Conservation (phyloP, 306 rosid species). For the Glycyrrhiza uralensis region DNA sequence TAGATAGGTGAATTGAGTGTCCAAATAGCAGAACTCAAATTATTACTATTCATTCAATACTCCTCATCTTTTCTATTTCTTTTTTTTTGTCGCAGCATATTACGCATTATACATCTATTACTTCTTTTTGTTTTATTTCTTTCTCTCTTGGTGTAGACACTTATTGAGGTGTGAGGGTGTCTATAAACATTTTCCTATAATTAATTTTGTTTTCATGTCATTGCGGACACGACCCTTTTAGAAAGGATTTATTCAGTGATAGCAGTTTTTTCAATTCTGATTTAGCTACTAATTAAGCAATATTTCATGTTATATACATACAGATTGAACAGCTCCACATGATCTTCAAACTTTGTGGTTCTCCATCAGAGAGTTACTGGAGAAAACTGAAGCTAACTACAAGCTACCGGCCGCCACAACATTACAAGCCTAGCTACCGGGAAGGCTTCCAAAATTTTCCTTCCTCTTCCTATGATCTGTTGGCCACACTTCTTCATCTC, state of each 20-base stretch:
- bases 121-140: too few relatives aligned
- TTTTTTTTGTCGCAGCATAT: too few relatives aligned
- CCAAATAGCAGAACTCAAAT: too few relatives aligned
- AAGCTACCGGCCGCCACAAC: constrained; percentile 24
- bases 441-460: constrained; percentile 19
- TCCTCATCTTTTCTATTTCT: too few relatives aligned
- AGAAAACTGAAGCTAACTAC: constrained; percentile 48
- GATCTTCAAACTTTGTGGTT: constrained; percentile 71
- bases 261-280: neutral
- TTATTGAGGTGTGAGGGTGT: too few relatives aligned
- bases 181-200: too few relatives aligned
- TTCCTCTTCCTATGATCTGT: constrained; percentile 20
- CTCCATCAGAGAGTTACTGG: constrained; percentile 58
- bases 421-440: constrained; percentile 26
- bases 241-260: neutral
- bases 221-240: too few relatives aligned
- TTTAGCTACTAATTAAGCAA: neutral
- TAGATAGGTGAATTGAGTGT: too few relatives aligned
- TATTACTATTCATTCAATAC: too few relatives aligned
- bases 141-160: too few relatives aligned
- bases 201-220: too few relatives aligned
- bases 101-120: too few relatives aligned
- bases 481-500: constrained; percentile 34
- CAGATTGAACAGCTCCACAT: constrained; percentile 70
- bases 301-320: neutral